Percentiles rank a stretch among this genome's conserved stretches.
Conservation (phyloP, 805 yeast species). For the Zygosaccharomyces bisporus region DNA sequence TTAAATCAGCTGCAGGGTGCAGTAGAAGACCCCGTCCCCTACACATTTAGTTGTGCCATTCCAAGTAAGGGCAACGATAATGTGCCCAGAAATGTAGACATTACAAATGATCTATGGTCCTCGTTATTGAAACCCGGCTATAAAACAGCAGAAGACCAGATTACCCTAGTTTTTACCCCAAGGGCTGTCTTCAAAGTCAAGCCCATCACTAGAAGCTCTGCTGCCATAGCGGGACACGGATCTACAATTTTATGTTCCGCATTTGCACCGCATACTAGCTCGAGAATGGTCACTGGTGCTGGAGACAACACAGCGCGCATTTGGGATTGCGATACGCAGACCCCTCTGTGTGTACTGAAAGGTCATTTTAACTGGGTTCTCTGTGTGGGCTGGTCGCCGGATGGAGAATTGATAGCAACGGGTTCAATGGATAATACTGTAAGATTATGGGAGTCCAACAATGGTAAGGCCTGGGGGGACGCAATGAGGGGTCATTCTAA, state of each 20-base stretch:
- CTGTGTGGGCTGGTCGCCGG: conserved; percentile 88
- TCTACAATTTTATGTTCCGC: conserved; percentile 87
- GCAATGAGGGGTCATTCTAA: conserved; percentile 78
- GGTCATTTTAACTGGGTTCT: conserved; percentile 95
- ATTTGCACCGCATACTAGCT: conserved; percentile 86
- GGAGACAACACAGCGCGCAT: conserved; percentile 95
- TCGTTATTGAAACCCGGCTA: conserved; percentile 83
- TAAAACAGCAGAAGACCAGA: conserved; percentile 86
- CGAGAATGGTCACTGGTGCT: conserved; percentile 89
- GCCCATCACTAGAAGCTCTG: conserved; percentile 85
- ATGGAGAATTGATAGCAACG: conserved; percentile 86
- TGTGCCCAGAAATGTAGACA: conserved; percentile 52
- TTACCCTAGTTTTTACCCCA: conserved; percentile 89
- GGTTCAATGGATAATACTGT: conserved; percentile 93
- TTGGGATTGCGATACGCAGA: conserved; percentile 96
- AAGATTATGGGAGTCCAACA: conserved; percentile 77
- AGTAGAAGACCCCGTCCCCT: conserved; percentile 83
- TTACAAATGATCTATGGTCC: conserved; percentile 69
- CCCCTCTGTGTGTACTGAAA: conserved; percentile 71
- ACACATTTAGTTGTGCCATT: conserved; percentile 67
- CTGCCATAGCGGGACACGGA: conserved; percentile 94
- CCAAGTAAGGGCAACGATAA: conserved; percentile 40
- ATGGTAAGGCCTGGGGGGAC: conserved; percentile 71
- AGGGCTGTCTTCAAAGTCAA: conserved; percentile 91
- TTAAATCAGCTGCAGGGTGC: conserved; percentile 73